phyloP scores from a whole-genome alignment of 805 yeast genomes.

The Zygosaccharomyces siamensis region DNA sequence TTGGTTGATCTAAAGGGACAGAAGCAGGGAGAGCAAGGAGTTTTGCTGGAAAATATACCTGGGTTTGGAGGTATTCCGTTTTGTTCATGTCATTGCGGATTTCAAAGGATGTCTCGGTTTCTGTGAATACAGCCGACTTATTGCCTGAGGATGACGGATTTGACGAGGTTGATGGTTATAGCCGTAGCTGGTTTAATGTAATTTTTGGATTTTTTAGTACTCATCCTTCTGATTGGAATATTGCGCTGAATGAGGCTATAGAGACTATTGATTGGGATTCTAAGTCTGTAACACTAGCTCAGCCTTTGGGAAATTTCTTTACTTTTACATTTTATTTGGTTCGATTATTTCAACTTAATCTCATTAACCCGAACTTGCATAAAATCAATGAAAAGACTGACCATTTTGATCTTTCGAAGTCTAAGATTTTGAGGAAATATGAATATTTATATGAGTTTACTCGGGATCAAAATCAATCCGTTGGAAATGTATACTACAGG shows the following conservation, averaged over 20 bases:
- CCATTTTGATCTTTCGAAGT: conserved; percentile 31
- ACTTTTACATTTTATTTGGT: conserved; percentile 20
- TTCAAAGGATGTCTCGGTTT: conserved; percentile 8
- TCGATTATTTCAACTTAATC: conserved; percentile 29
- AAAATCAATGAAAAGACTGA: conserved; percentile 18
- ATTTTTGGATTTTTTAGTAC: conserved; percentile 9
- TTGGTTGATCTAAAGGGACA: neutral
- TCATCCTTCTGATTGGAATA: conserved; percentile 25
- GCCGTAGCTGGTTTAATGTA: conserved; percentile 9
- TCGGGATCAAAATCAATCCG: neutral
- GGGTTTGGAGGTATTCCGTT: neutral
- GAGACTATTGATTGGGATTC: conserved; percentile 32
- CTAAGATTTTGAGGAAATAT: conserved; percentile 20
- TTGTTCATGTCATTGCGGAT: conserved; percentile 15
- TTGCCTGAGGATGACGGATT: conserved; percentile 4
- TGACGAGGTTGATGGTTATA: conserved; percentile 3
- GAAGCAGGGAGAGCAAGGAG: neutral
- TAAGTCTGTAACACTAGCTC: conserved; percentile 22
- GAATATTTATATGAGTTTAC: conserved; percentile 17
- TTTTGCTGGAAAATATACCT: neutral
- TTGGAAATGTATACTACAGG: conserved; percentile 9
- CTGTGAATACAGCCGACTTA: conserved; percentile 7
- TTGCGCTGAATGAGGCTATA: conserved; percentile 22
- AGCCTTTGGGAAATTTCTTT: conserved; percentile 25
- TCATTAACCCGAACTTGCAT: conserved; percentile 26